Conservation (phyloP, 164 flowering plant species). For the Liquidambar formosana region DNA sequence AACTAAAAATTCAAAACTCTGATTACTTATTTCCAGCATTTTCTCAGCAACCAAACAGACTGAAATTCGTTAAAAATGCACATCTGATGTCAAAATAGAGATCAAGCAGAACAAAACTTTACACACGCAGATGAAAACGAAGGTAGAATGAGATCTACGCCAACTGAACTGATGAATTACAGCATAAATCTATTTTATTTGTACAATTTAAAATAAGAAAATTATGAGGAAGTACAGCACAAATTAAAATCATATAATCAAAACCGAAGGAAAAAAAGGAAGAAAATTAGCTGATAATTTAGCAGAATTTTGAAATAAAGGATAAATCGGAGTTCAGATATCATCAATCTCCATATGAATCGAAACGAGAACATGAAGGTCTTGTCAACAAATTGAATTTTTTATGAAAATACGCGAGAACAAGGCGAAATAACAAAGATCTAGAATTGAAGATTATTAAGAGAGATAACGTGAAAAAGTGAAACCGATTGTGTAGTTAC, state of each 20-base stretch:
- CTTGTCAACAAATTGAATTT: not conserved
- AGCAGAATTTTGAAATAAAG: not conserved
- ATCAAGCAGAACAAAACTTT: not conserved
- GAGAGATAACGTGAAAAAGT: not conserved
- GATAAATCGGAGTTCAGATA: not conserved
- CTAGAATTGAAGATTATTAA: not conserved
- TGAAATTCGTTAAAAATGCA: no score
- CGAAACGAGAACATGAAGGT: not conserved
- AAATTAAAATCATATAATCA: not conserved
- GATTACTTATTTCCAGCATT: no score
- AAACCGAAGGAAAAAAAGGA: not conserved
- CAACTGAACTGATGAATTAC: not conserved
- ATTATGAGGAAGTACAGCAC: not conserved
- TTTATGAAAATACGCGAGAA: not conserved
- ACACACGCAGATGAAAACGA: not conserved
- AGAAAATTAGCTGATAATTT: not conserved
- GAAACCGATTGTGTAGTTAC: constrained; percentile 31
- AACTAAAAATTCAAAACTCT: no score
- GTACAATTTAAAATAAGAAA: no score
- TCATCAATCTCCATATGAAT: not conserved
- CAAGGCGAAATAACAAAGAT: not conserved
- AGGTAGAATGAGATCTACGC: not conserved
- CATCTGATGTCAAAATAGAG: not conserved
- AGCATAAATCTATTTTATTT: no score
- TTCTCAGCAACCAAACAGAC: no score